Base-by-base conservation (phyloP, 805 yeast genomes). In the Wickerhamomyces subpelliculosus region DNA sequence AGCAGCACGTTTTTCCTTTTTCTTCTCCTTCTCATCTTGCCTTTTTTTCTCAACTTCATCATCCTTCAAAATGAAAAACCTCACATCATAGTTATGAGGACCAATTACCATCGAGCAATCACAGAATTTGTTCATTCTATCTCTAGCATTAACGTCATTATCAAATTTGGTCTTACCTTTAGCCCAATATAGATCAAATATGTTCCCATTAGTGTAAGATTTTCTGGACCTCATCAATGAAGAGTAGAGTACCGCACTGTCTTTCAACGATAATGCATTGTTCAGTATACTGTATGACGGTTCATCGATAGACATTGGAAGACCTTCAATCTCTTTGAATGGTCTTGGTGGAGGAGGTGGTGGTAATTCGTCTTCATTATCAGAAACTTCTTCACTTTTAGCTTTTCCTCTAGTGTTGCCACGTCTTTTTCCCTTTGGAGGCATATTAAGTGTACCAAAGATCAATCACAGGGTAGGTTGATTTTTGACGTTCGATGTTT, bases 111-210 rank as follows among this genome's bases (percentile, higher is more conserved):
- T 60, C 2, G 65, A 62, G 43, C 89, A 78, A 48, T 89, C 96
- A 48, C 90, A 77, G 40, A 93, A 64, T 55, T 87, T 88, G 42
- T 87, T 81, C 96, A 89, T 88, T 39, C 79, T 79, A 46, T 90
- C 97, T 49, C 94, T 66, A 5, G 84, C 81, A 53, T 74, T 76
- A n/a, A 55, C 59, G 39, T 67, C 70, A 43, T 67, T 56, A 39
- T 61, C 56, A 22, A 60, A 42, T 61, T 59, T 38, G 57, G 69
- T 37, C 65, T 68, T 37, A 35, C 80, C 83, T 43, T 83, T 77
- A 8, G 81, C 70, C 96, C 97, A 90, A 49, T 79, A 86, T 34
- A 82, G 67, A 42, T 75, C 76, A 51, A 90, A 88, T 71, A 87
- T 75, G 26, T 72, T 71, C 4, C 81, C 68, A 59, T 79, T 52